phyloP scores from a whole-genome alignment of 345 rosid genomes.

The Limnanthes douglasii region DNA sequence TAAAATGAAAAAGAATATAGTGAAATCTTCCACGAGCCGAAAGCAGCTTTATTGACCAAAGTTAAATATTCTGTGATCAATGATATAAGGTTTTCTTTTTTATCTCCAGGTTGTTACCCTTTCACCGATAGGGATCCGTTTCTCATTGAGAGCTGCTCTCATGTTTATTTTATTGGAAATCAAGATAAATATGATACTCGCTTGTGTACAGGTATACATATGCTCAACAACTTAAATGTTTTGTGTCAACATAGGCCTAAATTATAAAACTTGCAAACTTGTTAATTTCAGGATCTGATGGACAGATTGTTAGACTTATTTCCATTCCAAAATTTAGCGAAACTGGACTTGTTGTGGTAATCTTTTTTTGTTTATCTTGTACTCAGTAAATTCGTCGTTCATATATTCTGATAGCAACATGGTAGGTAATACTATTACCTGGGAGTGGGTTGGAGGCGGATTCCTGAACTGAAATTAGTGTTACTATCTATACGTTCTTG shows the following conservation, averaged over 20 bases:
- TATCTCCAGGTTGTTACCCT: conserved; percentile 79
- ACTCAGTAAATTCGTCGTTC: conserved; percentile 52
- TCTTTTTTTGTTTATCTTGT: no score
- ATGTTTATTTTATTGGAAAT: conserved; percentile 84
- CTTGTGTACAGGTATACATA: conserved; percentile 36
- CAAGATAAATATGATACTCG: conserved; percentile 57
- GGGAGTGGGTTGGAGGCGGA: no score
- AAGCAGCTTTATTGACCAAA: no score
- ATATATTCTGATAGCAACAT: conserved; percentile 17
- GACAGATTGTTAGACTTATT: conserved; percentile 58
- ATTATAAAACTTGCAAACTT: not conserved
- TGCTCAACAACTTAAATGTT: not conserved
- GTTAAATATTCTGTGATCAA: no score
- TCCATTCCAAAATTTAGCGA: conserved; percentile 66
- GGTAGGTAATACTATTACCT: no score
- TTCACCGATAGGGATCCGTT: conserved; percentile 92
- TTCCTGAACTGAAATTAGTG: no score
- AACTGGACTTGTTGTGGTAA: conserved; percentile 72
- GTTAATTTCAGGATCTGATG: conserved; percentile 54
- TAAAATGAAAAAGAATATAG: not conserved
- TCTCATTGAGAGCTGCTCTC: conserved; percentile 82
- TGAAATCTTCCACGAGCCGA: no score
- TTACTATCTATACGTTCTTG: no score
- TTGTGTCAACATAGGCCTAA: not conserved
- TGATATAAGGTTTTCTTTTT: no score